Percentiles rank a stretch among this genome's conserved stretches.
These are phyloP conservation scores for Amyloporia xantha DNA, from an alignment of 768 basidiomycete genomes.

Conservation along the genomic window DNA sequence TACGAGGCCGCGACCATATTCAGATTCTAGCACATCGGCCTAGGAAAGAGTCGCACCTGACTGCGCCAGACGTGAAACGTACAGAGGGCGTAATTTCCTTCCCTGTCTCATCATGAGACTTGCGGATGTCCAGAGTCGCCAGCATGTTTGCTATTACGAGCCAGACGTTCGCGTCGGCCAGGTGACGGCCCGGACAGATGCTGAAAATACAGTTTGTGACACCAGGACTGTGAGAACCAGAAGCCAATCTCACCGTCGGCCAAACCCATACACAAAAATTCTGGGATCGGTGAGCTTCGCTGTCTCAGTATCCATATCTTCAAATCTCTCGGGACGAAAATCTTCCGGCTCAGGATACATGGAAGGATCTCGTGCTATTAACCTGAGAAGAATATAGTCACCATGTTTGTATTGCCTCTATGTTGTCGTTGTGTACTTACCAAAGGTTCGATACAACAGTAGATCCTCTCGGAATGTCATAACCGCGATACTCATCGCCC, in stretches of 20 bases:
- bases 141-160: constrained; percentile 37
- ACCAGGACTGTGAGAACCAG: no score
- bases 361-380: not conserved
- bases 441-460: no score
- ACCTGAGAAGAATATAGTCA: no score
- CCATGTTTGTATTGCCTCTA: no score
- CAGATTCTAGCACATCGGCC: not conserved
- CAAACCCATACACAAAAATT: constrained; percentile 13
- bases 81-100: constrained; percentile 30
- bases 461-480: no score
- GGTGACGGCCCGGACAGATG: constrained; percentile 47
- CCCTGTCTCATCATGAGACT: constrained; percentile 35
- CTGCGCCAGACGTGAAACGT: constrained; percentile 36
- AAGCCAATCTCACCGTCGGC: constrained; percentile 3
- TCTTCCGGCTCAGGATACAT: no score
- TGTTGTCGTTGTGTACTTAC: no score
- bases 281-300: constrained; percentile 4
- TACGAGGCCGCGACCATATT: not conserved
- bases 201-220: no score
- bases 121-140: constrained; percentile 39
- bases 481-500: not conserved
- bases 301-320: no score
- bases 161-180: constrained; percentile 44
- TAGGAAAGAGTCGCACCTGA: constrained; percentile 28
- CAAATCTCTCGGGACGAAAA: no score